These are phyloP conservation scores for Corylus avellana DNA, from an alignment of 306 rosid species.

Conservation along the genomic window DNA sequence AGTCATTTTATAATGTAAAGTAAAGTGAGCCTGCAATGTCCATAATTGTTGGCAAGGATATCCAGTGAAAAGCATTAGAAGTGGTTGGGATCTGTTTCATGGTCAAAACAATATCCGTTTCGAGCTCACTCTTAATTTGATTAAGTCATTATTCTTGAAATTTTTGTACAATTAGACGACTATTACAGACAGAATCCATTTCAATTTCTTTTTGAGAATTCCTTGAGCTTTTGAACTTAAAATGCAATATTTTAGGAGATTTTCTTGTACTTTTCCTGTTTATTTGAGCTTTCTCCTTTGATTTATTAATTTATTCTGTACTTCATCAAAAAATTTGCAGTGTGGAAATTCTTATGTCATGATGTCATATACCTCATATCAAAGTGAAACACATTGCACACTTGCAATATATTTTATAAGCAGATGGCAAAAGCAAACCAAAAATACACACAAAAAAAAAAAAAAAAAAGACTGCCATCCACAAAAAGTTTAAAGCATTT, in stretches of 20 bases:
- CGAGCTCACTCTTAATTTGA: background rate
- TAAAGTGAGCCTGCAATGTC: background rate
- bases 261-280: background rate
- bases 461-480: background rate
- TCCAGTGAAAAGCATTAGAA: background rate
- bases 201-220: background rate
- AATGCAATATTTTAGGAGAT: background rate
- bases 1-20: background rate
- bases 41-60: background rate
- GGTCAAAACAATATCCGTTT: background rate
- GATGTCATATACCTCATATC: background rate
- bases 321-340: background rate
- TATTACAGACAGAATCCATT: background rate
- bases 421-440: constrained; percentile 18
- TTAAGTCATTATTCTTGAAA: background rate
- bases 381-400: background rate
- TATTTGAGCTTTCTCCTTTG: background rate
- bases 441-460: background rate
- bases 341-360: background rate
- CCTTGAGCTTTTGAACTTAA: background rate
- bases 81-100: background rate
- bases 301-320: background rate
- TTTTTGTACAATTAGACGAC: background rate
- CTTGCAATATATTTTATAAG: background rate
- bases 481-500: constrained; percentile 14